Percentiles rank a stretch among this genome's conserved stretches.
Conservation (phyloP, 805 yeast genomes). For the Peterozyma toletana region DNA sequence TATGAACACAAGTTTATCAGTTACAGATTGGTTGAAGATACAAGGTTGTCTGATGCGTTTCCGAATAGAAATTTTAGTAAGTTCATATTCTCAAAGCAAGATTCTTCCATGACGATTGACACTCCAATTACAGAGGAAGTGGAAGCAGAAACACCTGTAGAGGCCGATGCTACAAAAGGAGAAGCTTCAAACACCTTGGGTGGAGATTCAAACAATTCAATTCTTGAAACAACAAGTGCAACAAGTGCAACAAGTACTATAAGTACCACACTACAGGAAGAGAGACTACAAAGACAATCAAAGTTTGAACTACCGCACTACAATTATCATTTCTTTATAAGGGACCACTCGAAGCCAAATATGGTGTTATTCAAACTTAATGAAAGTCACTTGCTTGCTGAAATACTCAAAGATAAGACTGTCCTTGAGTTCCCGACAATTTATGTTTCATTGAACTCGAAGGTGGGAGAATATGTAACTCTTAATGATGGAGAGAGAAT, state of each 20-base stretch:
- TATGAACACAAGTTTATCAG: conserved; percentile 16
- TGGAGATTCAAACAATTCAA: neutral
- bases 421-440: conserved; percentile 79
- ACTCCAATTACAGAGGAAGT: no score
- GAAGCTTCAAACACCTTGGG: no score
- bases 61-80: conserved; percentile 29
- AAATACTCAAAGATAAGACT: conserved; percentile 43
- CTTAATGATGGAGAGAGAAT: conserved; percentile 15
- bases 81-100: neutral
- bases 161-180: neutral
- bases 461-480: conserved; percentile 19
- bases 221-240: no score
- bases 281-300: no score
- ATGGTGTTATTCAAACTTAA: conserved; percentile 31
- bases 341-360: conserved; percentile 2
- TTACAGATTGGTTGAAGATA: conserved; percentile 32
- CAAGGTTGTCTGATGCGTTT: conserved; percentile 27
- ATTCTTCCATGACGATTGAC: no score
- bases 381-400: conserved; percentile 30
- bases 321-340: conserved; percentile 1
- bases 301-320: neutral
- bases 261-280: no score
- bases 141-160: no score
- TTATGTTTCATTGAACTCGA: conserved; percentile 26
- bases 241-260: no score